A percentile compares a stretch with the other conserved stretches of the same genome.
phyloP scores from a whole-genome alignment of 2,329 filamentous ascomycete genomes.

The Hymenoscyphus fructigenus region DNA sequence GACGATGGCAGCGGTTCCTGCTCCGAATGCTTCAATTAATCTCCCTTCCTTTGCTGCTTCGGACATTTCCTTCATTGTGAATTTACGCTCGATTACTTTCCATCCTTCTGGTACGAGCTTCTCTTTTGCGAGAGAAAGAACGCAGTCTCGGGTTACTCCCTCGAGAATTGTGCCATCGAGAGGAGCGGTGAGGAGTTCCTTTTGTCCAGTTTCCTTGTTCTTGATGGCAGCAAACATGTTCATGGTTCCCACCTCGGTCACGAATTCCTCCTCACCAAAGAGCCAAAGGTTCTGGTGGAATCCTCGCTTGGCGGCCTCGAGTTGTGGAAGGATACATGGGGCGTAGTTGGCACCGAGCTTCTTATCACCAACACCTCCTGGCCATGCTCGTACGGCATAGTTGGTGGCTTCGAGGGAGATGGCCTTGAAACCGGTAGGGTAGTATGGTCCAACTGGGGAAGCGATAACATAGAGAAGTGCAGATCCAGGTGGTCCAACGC shows the following conservation, averaged over 20 bases:
- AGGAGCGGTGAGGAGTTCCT: slow-evolving; percentile 91
- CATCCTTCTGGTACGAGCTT: slow-evolving; percentile 82
- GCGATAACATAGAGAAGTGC: slow-evolving; percentile 94
- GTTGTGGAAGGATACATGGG: slow-evolving; percentile 96
- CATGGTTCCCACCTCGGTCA: slow-evolving; percentile 98
- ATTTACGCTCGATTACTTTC: slow-evolving; percentile 85
- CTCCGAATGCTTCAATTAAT: slow-evolving; percentile 88
- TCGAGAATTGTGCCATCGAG: slow-evolving; percentile 95
- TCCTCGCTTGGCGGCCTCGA: slow-evolving; percentile 84
- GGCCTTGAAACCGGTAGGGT: slow-evolving; percentile 97
- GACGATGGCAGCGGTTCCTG: slow-evolving; percentile 92
- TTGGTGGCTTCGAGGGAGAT: slow-evolving; percentile 93
- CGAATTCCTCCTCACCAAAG: slow-evolving; percentile 91
- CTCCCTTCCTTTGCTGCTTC: slow-evolving; percentile 82
- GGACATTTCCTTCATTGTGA: slow-evolving; percentile 82
- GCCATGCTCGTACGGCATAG: slow-evolving; percentile 96
- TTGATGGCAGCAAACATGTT: slow-evolving; percentile 90
- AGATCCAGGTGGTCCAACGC: slow-evolving; percentile 86
- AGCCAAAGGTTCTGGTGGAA: slow-evolving; percentile 99
- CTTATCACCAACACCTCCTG: slow-evolving; percentile 95
- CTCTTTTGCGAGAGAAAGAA: slow-evolving; percentile 83
- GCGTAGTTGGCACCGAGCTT: slow-evolving; percentile 99
- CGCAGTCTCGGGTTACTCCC: slow-evolving; percentile 89
- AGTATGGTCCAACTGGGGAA: slow-evolving; percentile 95
- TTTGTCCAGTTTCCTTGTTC: slow-evolving; percentile 84